Evolutionary conservation across 2,329 filamentous ascomycete species (phyloP), one percentile per base, ranked within the genome.

Genomic region (Parafenestella ontariensis): DNA sequence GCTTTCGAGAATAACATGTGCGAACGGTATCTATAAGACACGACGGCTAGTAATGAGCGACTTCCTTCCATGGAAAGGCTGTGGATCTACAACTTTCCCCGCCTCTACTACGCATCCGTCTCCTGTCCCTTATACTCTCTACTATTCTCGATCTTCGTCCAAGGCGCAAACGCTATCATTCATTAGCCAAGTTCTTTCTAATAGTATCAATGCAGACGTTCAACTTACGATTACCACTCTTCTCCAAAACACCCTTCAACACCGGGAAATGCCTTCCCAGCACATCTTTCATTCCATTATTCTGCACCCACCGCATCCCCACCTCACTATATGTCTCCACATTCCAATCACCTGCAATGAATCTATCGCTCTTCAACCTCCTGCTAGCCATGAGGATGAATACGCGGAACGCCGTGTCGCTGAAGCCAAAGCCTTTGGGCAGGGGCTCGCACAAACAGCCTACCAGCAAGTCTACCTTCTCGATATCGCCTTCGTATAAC

Each of bases 301-400:
- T 50, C 65, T 80, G 77, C 15, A 81, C 78, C 78, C 78, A 81
- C 9, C 65, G 49, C 40, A 81, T 66, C 0, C 79, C 79, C 34
- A 77, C 75, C 28, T 66, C 67, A 3, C 74, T 78, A 56, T 81
- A 80, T 11, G 71, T 77, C 36, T 74, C 68, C 20, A 67, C 66
- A 37, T 78, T 75, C 75, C 76, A 79, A 20, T 74, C 64, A 0
- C 71, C 72, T 0, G 78, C 78, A 24, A 81, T 79, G 50, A 80
- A 80, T 1, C 78, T 67, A 66, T 81, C 78, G 17, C 77, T 79
- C 71, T 80, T 81, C 17, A 80, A 54, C 26, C 65, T 58, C 11
- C 78, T 56, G 36, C 70, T 75, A 1, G 78, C 79, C 78, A 81
- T 81, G 1, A 80, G 56, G 33, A 81, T 78, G 52, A 81, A 81